Evolutionary conservation across 805 yeast genomes (phyloP).

Genomic region (Cyberlindnera galapagoensis): DNA sequence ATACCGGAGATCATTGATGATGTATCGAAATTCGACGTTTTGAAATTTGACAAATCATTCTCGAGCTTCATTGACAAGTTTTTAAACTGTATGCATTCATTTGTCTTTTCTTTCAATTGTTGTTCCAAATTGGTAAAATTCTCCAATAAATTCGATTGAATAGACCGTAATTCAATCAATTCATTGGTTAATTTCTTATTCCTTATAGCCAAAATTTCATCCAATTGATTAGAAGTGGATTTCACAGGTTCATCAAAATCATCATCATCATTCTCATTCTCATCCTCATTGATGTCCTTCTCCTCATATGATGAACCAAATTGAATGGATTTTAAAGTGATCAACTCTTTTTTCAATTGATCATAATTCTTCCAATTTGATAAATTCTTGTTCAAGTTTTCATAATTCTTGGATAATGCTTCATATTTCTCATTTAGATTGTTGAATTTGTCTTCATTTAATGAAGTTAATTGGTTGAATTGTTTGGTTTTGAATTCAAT

Average conservation of each 20-base stretch:
- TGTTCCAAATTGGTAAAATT: slow-evolving; percentile 35
- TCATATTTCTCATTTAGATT: slow-evolving; percentile 30
- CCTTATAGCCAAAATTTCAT: slow-evolving; percentile 56
- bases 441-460: slow-evolving; percentile 11
- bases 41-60: slow-evolving; percentile 58
- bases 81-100: slow-evolving; percentile 37
- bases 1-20: slow-evolving; percentile 63
- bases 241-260: slow-evolving; percentile 21
- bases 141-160: slow-evolving; percentile 40
- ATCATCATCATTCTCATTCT: slow-evolving; percentile 18
- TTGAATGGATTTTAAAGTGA: slow-evolving; percentile 65
- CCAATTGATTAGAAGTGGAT: slow-evolving; percentile 29
- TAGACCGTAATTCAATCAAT: slow-evolving; percentile 57
- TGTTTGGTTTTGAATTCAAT: slow-evolving; percentile 43
- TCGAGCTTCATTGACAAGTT: slow-evolving; percentile 60
- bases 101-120: slow-evolving; percentile 27
- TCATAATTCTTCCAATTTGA: slow-evolving; percentile 63
- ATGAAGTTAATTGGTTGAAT: slow-evolving; percentile 22
- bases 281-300: slow-evolving; percentile 23
- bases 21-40: slow-evolving; percentile 34
- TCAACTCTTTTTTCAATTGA: slow-evolving; percentile 70
- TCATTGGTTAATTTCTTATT: slow-evolving; percentile 71
- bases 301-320: slow-evolving; percentile 62
- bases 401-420: slow-evolving; percentile 40
- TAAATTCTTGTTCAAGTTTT: slow-evolving; percentile 42